A percentile compares a stretch with the other conserved stretches of the same genome.
phyloP scores from a whole-genome alignment of 306 rosid genomes.

The Bauhinia variegata region DNA sequence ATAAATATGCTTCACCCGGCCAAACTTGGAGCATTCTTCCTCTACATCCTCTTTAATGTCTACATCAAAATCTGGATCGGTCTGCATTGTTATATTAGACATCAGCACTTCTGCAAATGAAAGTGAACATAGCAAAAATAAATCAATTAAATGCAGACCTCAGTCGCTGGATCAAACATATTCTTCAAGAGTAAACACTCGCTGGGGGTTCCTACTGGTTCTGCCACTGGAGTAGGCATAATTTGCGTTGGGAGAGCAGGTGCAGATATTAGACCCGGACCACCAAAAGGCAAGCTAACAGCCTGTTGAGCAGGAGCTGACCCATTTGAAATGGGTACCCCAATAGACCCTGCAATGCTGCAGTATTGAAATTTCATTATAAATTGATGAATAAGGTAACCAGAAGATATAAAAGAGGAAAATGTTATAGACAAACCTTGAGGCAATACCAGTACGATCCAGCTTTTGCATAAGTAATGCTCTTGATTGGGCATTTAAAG shows the following conservation, averaged over 20 bases:
- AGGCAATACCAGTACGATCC: conserved; percentile 83
- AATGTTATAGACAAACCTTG: conserved; percentile 59
- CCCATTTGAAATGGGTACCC: conserved; percentile 72
- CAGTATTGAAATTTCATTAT: conserved; percentile 31
- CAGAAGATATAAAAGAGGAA: conserved; percentile 6
- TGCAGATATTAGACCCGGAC: conserved; percentile 54
- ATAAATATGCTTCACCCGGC: conserved; percentile 83
- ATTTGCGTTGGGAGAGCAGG: conserved; percentile 56
- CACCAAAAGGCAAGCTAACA: conserved; percentile 65
- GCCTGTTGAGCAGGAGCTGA: conserved; percentile 63
- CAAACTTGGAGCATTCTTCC: conserved; percentile 94
- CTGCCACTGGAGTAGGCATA: conserved; percentile 53
- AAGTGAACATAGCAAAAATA: conserved; percentile 12
- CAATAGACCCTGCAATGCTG: conserved; percentile 73
- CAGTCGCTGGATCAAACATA: conserved; percentile 93
- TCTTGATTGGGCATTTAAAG: conserved; percentile 96
- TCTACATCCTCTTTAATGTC: conserved; percentile 96
- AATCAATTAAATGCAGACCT: conserved; percentile 56
- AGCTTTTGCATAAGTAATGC: conserved; percentile 92
- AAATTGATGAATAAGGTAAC: conserved; percentile 4
- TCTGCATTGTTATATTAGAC: conserved; percentile 52
- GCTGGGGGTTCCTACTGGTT: conserved; percentile 82
- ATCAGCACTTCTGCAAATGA: conserved; percentile 27
- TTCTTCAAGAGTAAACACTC: conserved; percentile 89
- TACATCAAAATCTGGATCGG: conserved; percentile 81